Conservation (phyloP, 129 eudicot species). For the Lonicera japonica region DNA sequence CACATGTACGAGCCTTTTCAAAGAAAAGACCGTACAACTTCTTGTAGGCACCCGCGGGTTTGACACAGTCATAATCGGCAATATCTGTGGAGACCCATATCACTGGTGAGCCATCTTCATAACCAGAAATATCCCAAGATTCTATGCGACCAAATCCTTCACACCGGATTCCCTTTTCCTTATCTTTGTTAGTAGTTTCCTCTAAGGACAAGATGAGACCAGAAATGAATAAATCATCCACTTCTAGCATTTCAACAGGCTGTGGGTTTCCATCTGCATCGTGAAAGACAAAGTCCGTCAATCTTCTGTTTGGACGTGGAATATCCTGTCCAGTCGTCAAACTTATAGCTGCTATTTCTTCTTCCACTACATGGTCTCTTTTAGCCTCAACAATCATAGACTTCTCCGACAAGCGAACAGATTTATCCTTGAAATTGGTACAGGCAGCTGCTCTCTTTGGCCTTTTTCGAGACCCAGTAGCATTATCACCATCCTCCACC, state of each 20-base stretch:
- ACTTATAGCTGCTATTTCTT: conserved; percentile 20
- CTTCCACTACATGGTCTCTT: conserved; percentile 21
- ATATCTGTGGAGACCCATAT: conserved; percentile 76
- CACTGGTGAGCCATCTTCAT: conserved; percentile 69
- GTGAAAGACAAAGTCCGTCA: conserved; percentile 54
- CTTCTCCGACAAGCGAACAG: conserved; percentile 14
- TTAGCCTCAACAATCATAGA: conserved; percentile 19
- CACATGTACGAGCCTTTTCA: conserved; percentile 61
- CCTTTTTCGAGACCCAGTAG: conserved; percentile 18
- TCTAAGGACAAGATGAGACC: conserved; percentile 66
- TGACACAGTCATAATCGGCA: conserved; percentile 74
- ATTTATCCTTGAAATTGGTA: conserved; percentile 23
- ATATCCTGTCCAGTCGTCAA: conserved; percentile 20
- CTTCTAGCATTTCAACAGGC: conserved; percentile 71
- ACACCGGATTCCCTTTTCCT: conserved; percentile 52
- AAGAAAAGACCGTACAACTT: conserved; percentile 46
- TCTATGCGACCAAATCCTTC: conserved; percentile 73
- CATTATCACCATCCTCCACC: not conserved
- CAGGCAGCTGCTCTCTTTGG: conserved; percentile 39
- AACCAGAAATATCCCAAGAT: conserved; percentile 72
- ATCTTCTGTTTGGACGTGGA: conserved; percentile 41
- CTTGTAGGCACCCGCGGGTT: conserved; percentile 52
- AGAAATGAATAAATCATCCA: conserved; percentile 49
- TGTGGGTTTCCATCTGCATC: conserved; percentile 48
- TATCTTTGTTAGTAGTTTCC: conserved; percentile 34